These are phyloP conservation scores for Spathaspora arborariae DNA, from an alignment of 805 yeast species.

Conservation along the genomic window DNA sequence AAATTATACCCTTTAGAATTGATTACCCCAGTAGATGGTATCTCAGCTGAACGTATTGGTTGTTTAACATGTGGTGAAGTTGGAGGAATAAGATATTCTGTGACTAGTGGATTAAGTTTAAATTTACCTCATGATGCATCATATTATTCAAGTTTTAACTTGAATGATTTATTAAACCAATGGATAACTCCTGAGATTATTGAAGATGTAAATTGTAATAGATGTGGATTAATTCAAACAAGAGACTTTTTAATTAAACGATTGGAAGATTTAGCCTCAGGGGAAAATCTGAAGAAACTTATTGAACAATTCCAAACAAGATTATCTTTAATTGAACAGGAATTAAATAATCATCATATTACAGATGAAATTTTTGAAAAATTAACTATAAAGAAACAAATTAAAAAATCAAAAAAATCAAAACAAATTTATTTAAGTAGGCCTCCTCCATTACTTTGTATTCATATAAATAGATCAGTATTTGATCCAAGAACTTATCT, in stretches of 20 bases:
- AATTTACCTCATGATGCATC: constrained; percentile 52
- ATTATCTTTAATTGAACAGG: constrained; percentile 33
- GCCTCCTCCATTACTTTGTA: constrained; percentile 77
- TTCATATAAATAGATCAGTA: constrained; percentile 90
- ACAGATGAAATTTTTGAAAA: constrained; percentile 75
- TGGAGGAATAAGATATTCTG: constrained; percentile 85
- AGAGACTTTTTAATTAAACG: constrained; percentile 45
- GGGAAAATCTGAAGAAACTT: constrained; percentile 42
- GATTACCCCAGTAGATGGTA: constrained; percentile 89
- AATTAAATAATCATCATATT: constrained; percentile 63
- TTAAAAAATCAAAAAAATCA: constrained; percentile 72
- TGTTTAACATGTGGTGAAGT: constrained; percentile 89
- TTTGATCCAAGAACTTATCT: constrained; percentile 83
- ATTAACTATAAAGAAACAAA: constrained; percentile 70
- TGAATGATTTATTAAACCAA: constrained; percentile 54
- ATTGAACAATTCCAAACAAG: constrained; percentile 26
- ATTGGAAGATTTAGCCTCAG: constrained; percentile 27
- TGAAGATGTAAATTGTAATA: constrained; percentile 90
- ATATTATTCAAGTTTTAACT: constrained; percentile 28
- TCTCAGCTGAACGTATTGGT: constrained; percentile 83
- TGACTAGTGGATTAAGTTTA: constrained; percentile 68
- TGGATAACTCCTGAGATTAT: constrained; percentile 82
- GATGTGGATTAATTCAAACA: constrained; percentile 76
- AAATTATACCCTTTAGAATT: constrained; percentile 52
- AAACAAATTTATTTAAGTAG: constrained; percentile 78